These are phyloP conservation scores for Neurospora sp. DNA, from an alignment of 2,329 filamentous ascomycete genomes.

Conservation along the genomic window DNA sequence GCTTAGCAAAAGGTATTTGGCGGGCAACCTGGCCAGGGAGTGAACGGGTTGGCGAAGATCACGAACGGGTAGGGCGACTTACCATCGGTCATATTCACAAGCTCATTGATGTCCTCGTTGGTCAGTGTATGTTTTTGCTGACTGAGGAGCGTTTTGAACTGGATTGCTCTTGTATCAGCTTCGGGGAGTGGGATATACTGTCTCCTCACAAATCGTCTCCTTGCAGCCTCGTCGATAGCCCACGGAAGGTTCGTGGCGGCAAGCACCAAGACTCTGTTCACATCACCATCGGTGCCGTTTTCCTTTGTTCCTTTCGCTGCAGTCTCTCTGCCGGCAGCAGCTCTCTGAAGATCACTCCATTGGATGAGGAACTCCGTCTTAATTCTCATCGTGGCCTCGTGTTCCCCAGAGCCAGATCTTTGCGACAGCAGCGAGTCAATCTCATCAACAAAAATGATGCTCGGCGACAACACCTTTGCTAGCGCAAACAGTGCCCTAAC, in stretches of 20 bases:
- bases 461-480: constrained; percentile 82
- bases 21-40: constrained; percentile 2
- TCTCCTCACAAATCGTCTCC: constrained; percentile 78
- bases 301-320: constrained; percentile 54
- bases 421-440: constrained; percentile 90
- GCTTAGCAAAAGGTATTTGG: constrained; percentile 1
- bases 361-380: constrained; percentile 98
- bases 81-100: constrained; percentile 83
- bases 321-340: constrained; percentile 72
- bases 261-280: constrained; percentile 80
- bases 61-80: constrained; percentile 21
- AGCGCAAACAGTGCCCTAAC: constrained; percentile 84
- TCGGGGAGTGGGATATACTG: constrained; percentile 96
- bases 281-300: constrained; percentile 50
- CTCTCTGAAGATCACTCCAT: constrained; percentile 88
- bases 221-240: constrained; percentile 94
- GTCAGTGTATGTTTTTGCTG: constrained; percentile 78
- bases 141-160: constrained; percentile 68
- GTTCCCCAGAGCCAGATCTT: constrained; percentile 71
- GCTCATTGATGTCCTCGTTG: constrained; percentile 57
- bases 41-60: background rate
- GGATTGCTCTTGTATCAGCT: constrained; percentile 64
- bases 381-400: constrained; percentile 85
- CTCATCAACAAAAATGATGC: constrained; percentile 97
- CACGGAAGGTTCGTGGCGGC: constrained; percentile 94